Evolutionary conservation across 352 stramenopile genomes (phyloP), one percentile per base, ranked within the genome.

Genomic region (Pythium brachiatum): DNA sequence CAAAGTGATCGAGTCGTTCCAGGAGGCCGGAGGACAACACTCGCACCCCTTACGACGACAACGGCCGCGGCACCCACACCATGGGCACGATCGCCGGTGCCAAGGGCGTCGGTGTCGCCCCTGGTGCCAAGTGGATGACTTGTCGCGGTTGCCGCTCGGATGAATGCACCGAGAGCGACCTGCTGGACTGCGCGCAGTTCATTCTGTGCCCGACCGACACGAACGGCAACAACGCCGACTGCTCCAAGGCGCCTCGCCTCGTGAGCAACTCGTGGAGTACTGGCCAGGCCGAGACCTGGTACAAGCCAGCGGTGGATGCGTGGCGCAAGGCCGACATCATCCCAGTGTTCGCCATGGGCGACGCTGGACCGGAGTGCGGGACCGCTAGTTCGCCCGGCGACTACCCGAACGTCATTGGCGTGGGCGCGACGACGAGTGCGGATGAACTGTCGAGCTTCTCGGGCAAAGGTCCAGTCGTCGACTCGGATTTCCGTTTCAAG

Each of bases 171-270:
- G 46, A 69, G 32, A 27, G 20, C 23, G 60, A 53, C 26, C 55
- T 75, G 2, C 23, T 70, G 1, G 60, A 39, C 1, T 75, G 69
- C 29, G 57, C 39, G 7, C 60, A 75, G 41, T 75, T 70, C 25
- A 75, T 75, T 20, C n/a, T 57, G 1, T 73, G 69, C 16, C 64
- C 69, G 9, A 69, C 53, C n/a, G n/a, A n/a, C n/a, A n/a, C n/a
- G n/a, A n/a, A n/a, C n/a, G n/a, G n/a, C n/a, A n/a, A n/a, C n/a
- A n/a, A n/a, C n/a, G n/a, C n/a, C n/a, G n/a, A n/a, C n/a, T n/a
- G n/a, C n/a, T n/a, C n/a, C n/a, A n/a, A n/a, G 44, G 57, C 51
- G 0, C 65, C 65, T 15, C 7, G 34, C 11, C 44, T 72, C 4
- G 48, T 72, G 7, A 72, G 36, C 25, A 68, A 69, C 46, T 57